Conservation (phyloP, 352 stramenopile species). For the Phytophthora hibernalis region DNA sequence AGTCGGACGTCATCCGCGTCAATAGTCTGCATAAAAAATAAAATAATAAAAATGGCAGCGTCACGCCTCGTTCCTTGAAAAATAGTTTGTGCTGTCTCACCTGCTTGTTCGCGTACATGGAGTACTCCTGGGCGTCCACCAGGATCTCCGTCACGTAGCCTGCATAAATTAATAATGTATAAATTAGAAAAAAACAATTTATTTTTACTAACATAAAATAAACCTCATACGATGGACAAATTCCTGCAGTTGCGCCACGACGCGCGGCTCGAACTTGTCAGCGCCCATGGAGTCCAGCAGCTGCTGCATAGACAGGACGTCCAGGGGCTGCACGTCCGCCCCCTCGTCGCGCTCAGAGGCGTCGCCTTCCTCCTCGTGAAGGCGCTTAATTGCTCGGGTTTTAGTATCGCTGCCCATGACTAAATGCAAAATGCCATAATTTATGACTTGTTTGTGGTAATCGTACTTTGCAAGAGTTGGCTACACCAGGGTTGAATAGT, state of each 20-base stretch:
- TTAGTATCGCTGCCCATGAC: slow-evolving; percentile 65
- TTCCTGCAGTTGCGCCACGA: slow-evolving; percentile 84
- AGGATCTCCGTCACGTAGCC: slow-evolving; percentile 86
- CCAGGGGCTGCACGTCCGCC: slow-evolving; percentile 56
- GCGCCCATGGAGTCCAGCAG: slow-evolving; percentile 85
- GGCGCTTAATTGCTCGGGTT: slow-evolving; percentile 34
- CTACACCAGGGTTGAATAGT: background rate
- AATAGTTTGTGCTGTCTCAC: slow-evolving; percentile 22
- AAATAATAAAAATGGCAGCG: slow-evolving; percentile 10
- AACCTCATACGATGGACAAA: slow-evolving; percentile 83
- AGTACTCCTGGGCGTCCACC: slow-evolving; percentile 87
- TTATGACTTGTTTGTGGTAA: background rate
- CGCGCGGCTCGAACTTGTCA: slow-evolving; percentile 79
- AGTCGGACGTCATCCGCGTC: slow-evolving; percentile 82
- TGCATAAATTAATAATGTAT: slow-evolving; percentile 27
- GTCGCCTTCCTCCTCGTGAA: slow-evolving; percentile 73
- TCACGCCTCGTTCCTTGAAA: slow-evolving; percentile 6
- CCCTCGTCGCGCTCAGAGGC: slow-evolving; percentile 44
- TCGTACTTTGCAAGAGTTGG: slow-evolving; percentile 17
- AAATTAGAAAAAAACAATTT: slow-evolving; percentile 4
- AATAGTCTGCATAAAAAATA: slow-evolving; percentile 47
- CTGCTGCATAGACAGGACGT: slow-evolving; percentile 63
- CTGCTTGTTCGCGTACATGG: slow-evolving; percentile 78
- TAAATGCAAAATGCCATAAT: slow-evolving; percentile 27
- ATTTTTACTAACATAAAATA: background rate